Conservation (phyloP, 225 moss, liverwort and hornwort species). For the Marchantia polymorpha region DNA sequence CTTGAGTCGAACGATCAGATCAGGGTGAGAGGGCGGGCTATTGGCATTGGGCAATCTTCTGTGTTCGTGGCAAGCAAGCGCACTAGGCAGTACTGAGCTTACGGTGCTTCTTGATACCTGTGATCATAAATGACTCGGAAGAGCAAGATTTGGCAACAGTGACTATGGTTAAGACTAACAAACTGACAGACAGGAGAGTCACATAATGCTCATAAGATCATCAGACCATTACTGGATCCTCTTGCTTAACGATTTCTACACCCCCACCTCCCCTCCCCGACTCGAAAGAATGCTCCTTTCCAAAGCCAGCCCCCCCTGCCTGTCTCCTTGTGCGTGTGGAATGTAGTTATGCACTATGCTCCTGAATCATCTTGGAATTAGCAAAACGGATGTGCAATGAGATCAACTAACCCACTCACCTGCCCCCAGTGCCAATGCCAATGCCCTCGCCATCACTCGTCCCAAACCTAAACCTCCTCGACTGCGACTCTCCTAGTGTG, state of each 20-base stretch:
- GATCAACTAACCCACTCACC: not conserved
- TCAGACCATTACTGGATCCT: not conserved
- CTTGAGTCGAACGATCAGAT: not conserved
- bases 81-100: not conserved
- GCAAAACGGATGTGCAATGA: not conserved
- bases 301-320: not conserved
- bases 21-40: not conserved
- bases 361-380: not conserved
- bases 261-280: not conserved
- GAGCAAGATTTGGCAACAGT: not conserved
- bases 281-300: not conserved
- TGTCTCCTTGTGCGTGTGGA: not conserved
- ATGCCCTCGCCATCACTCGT: no score
- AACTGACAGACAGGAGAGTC: not conserved
- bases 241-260: not conserved
- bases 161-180: not conserved
- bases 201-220: not conserved
- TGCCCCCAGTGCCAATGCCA: not conserved
- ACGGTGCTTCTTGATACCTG: not conserved
- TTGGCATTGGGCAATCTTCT: not conserved
- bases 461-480: not conserved
- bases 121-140: not conserved
- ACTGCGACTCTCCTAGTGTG: not conserved
- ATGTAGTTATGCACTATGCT: not conserved
- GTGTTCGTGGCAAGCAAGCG: not conserved